Conservation (phyloP, 768 basidiomycete species). For the Terana coerulea region DNA sequence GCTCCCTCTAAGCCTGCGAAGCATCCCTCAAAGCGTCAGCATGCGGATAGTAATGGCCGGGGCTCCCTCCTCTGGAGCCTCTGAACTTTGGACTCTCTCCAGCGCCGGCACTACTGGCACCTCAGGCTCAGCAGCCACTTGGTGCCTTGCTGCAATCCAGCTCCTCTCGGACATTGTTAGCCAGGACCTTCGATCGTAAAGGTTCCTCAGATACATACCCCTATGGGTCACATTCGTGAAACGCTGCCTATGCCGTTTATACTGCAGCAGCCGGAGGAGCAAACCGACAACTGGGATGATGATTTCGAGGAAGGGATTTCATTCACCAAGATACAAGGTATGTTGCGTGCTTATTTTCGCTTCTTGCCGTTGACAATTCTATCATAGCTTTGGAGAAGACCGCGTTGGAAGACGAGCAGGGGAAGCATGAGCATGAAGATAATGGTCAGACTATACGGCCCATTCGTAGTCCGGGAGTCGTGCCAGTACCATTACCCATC, state of each 20-base stretch:
- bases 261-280: conserved; percentile 74
- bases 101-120: conserved; percentile 12
- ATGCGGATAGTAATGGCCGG: conserved; percentile 28
- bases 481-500: conserved; percentile 41
- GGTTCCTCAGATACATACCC: conserved; percentile 12
- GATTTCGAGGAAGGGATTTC: conserved; percentile 96
- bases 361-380: background rate
- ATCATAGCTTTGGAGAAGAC: conserved; percentile 56
- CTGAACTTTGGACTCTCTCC: conserved; percentile 15
- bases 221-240: conserved; percentile 23
- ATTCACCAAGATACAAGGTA: conserved; percentile 76
- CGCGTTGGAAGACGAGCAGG: conserved; percentile 42
- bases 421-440: conserved; percentile 56
- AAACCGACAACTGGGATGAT: conserved; percentile 97
- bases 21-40: conserved; percentile 42
- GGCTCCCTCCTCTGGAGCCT: conserved; percentile 35
- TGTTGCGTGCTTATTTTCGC: background rate
- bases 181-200: conserved; percentile 14
- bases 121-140: conserved; percentile 6
- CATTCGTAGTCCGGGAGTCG: conserved; percentile 57
- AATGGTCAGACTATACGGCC: conserved; percentile 81
- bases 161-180: background rate
- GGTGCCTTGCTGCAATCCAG: conserved; percentile 9
- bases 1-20: conserved; percentile 77
- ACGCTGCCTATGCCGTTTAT: conserved; percentile 58